Evolutionary conservation across 768 basidiomycete species (phyloP).

Genomic region (Trametes elegans): DNA sequence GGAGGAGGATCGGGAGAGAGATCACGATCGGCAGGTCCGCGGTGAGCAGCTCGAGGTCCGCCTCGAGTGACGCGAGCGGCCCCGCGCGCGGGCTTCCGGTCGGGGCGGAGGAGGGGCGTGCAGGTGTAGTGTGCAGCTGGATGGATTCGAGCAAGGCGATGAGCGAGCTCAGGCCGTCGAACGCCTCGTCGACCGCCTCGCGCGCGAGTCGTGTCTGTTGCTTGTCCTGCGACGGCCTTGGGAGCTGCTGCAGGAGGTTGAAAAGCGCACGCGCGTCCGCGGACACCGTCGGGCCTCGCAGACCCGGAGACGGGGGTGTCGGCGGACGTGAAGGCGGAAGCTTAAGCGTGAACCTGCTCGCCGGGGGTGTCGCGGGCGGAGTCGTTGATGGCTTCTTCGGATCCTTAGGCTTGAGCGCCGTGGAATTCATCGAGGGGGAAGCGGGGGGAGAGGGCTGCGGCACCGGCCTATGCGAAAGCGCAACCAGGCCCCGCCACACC

Average conservation of each 20-base stretch:
- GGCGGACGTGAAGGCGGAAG: slow-evolving; percentile 65
- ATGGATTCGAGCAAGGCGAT: slow-evolving; percentile 55
- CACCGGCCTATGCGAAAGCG: slow-evolving; percentile 57
- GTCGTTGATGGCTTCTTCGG: slow-evolving; percentile 39
- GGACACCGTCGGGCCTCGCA: slow-evolving; percentile 41
- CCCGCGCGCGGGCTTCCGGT: slow-evolving; percentile 12
- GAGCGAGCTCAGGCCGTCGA: slow-evolving; percentile 59
- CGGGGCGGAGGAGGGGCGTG: neutral
- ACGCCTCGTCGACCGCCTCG: slow-evolving; percentile 81
- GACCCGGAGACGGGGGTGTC: slow-evolving; percentile 45
- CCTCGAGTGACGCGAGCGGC: slow-evolving; percentile 28
- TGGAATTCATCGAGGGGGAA: slow-evolving; percentile 33
- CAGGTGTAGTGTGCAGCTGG: slow-evolving; percentile 27
- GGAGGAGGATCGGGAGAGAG: slow-evolving; percentile 66
- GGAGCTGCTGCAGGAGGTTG: slow-evolving; percentile 58
- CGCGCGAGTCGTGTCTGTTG: slow-evolving; percentile 55
- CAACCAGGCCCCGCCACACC: slow-evolving; percentile 72
- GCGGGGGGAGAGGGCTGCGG: slow-evolving; percentile 40
- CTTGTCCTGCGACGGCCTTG: slow-evolving; percentile 54
- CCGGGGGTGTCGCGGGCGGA: slow-evolving; percentile 55
- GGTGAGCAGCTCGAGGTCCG: slow-evolving; percentile 52
- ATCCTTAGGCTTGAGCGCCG: slow-evolving; percentile 18
- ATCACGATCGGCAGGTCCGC: slow-evolving; percentile 72
- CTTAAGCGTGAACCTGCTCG: slow-evolving; percentile 63
- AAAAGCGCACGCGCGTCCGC: slow-evolving; percentile 62